phyloP scores from a whole-genome alignment of 805 yeast genomes.

The Schwanniomyces sp. region DNA sequence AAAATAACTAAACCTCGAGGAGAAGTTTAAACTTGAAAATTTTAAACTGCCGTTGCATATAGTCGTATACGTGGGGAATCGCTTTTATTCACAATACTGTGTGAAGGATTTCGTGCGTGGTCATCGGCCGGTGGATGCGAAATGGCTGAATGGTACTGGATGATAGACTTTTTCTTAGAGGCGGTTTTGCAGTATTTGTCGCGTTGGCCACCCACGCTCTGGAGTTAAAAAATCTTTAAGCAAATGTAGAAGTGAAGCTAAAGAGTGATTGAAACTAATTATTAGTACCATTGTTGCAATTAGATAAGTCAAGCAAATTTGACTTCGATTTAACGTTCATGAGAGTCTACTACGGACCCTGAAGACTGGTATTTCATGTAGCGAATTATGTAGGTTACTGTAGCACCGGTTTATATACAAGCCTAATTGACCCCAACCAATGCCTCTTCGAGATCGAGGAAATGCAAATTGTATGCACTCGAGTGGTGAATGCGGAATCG shows the following conservation, averaged over 20 bases:
- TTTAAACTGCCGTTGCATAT: not conserved
- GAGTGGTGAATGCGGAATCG: too few relatives aligned
- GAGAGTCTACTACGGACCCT: not conserved
- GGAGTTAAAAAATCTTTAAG: not conserved
- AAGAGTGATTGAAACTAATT: not conserved
- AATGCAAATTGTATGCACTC: not conserved
- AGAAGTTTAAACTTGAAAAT: not conserved
- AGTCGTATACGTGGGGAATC: not conserved
- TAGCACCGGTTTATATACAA: not conserved
- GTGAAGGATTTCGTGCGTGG: not conserved
- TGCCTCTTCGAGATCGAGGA: not conserved
- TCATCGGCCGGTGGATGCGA: not conserved
- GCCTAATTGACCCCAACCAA: not conserved
- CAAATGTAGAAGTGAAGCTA: not conserved
- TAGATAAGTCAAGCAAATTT: not conserved
- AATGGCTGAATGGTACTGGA: not conserved
- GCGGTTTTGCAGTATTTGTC: constrained; percentile 1
- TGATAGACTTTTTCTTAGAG: not conserved
- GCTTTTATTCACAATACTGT: not conserved
- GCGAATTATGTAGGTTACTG: not conserved
- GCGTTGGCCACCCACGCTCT: not conserved
- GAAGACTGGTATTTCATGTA: not conserved
- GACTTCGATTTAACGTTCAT: not conserved
- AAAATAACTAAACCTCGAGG: not conserved
- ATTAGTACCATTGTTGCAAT: not conserved